phyloP scores from a whole-genome alignment of 805 yeast genomes.

The Sugiyamaella mastotermitis region DNA sequence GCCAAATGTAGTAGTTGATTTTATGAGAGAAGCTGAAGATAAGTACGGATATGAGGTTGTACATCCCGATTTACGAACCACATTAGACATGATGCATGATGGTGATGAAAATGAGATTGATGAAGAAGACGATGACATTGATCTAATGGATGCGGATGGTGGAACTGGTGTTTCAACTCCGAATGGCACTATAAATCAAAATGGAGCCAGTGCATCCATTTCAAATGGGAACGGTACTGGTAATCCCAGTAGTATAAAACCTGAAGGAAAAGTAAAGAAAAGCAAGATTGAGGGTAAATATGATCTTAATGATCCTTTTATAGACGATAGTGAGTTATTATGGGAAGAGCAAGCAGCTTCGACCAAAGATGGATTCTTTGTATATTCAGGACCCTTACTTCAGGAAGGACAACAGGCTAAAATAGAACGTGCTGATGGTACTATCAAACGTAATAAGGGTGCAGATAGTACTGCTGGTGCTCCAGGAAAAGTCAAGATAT shows the following conservation, averaged over 20 bases:
- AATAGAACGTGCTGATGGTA: slow-evolving; percentile 41
- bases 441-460: slow-evolving; percentile 27
- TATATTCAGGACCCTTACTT: slow-evolving; percentile 84
- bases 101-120: slow-evolving; percentile 43
- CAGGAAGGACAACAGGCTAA: slow-evolving; percentile 33
- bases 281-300: slow-evolving; percentile 84
- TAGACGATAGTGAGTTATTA: slow-evolving; percentile 85
- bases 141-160: slow-evolving; percentile 22
- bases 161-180: slow-evolving; percentile 5
- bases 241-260: slow-evolving; percentile 18
- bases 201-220: slow-evolving; percentile 1
- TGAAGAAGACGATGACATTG: slow-evolving; percentile 32
- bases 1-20: slow-evolving; percentile 54
- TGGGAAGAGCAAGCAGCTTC: slow-evolving; percentile 93
- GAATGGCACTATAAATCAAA: slow-evolving; percentile 2
- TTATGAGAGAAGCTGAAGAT: slow-evolving; percentile 68
- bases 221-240: slow-evolving; percentile 1
- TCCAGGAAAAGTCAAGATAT: slow-evolving; percentile 7
- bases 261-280: no score
- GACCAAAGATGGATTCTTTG: slow-evolving; percentile 93
- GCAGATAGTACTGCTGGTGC: slow-evolving; percentile 8
- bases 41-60: slow-evolving; percentile 74
- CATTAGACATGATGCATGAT: slow-evolving; percentile 41
- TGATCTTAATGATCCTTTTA: slow-evolving; percentile 90
- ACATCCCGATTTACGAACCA: slow-evolving; percentile 59